Base-by-base conservation (phyloP, 2,329 filamentous ascomycete genomes). In the Berkeleyomyces basicola region DNA sequence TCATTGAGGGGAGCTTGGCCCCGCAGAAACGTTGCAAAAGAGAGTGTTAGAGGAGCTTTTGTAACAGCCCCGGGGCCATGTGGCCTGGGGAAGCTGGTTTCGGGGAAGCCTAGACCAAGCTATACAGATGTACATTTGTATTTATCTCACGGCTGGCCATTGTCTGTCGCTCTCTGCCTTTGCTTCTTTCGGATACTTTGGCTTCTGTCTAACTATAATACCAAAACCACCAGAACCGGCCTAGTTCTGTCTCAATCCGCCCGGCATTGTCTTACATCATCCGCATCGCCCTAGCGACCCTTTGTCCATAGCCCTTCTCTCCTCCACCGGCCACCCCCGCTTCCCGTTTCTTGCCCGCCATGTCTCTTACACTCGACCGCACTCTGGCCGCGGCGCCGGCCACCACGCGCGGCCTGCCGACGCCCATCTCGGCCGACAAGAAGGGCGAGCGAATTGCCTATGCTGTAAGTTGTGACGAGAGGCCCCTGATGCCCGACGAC, bases 391-490 rank as follows among this genome's bases (percentile, higher is more conserved):
- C 93, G 39, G 82, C 86, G 67, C 93, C 93, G 61, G 84, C 83
- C 63, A 96, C 92, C 37, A 84, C 82, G 63, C 84, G 93, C 67
- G 92, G 91, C 64, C 86, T 91, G 72, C 87, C 92, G 65, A 96
- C 92, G 10, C 89, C 89, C 71, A 84, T 99, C 59, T 95, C 90
- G 44, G 82, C 84, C 51, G 92, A 97, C 73, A 76, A 86, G 66
- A 96, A 95, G 74, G 92, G 93, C 67, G 87, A 96, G 76, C 83
- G 89, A 67, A 85, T 99, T 75, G 87, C 90, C 65, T 99, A 99
- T 74, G 90, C 92, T 65, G 90, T 95, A 79, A 73, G 85, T 74
- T 60, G 47, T 16, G 23, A 2, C 23, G 23, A 23, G 23, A 23
- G 23, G 23, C 23, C 23, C 23, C 23, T 23, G 23, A 1, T 23